Conservation (phyloP, 371 early-diverging fungal species). For the Mortierella sp. region DNA sequence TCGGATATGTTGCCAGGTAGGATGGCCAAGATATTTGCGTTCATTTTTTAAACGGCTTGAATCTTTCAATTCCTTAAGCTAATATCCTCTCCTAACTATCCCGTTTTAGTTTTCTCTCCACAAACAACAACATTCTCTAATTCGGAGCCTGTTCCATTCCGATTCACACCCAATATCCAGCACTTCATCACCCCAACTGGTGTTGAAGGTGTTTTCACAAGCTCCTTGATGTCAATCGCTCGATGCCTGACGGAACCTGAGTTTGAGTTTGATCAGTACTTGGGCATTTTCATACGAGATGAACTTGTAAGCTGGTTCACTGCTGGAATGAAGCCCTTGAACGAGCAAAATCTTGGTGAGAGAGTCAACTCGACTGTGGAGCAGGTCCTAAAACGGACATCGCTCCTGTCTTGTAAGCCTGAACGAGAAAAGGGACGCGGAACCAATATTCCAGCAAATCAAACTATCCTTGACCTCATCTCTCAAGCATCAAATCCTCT, state of each 20-base stretch:
- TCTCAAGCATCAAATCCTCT: slow-evolving; percentile 92
- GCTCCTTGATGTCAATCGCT: slow-evolving; percentile 84
- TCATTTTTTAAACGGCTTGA: no score
- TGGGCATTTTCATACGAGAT: slow-evolving; percentile 90
- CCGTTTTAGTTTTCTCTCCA: slow-evolving; percentile 49
- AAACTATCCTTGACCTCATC: slow-evolving; percentile 89
- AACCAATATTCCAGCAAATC: slow-evolving; percentile 72
- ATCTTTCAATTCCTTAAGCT: neutral
- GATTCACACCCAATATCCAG: slow-evolving; percentile 97
- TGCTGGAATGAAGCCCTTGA: slow-evolving; percentile 67
- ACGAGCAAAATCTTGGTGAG: slow-evolving; percentile 74
- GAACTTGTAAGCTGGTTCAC: slow-evolving; percentile 87
- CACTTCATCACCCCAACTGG: slow-evolving; percentile 93
- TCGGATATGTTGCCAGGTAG: slow-evolving; percentile 83
- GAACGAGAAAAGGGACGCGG: slow-evolving; percentile 79
- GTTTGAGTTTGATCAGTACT: slow-evolving; percentile 86
- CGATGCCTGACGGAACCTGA: slow-evolving; percentile 82
- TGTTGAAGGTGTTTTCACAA: slow-evolving; percentile 91
- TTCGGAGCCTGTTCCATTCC: slow-evolving; percentile 94
- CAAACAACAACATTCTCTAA: slow-evolving; percentile 60
- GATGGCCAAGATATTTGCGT: neutral
- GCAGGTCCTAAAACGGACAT: slow-evolving; percentile 77
- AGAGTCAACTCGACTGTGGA: slow-evolving; percentile 77
- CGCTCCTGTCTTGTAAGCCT: slow-evolving; percentile 78
- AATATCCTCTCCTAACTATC: slow-evolving; percentile 37